Evolutionary conservation across 2,329 filamentous ascomycete genomes (phyloP).

Genomic region (Venturiaceae sp.): DNA sequence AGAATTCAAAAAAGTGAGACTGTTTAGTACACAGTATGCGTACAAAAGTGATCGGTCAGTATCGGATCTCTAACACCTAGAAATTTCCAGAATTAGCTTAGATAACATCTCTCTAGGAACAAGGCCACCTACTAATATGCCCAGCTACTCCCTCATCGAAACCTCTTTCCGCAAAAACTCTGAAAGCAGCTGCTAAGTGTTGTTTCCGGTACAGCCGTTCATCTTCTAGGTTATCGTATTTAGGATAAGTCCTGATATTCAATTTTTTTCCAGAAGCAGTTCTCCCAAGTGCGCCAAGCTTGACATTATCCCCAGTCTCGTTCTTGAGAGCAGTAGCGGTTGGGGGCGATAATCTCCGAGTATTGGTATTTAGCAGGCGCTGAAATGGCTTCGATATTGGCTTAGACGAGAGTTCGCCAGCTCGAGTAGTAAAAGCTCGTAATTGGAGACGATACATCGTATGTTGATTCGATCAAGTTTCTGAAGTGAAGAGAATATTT

Average conservation of each 20-base stretch:
- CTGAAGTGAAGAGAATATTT: neutral
- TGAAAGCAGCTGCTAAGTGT: conserved; percentile 35
- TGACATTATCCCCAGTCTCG: conserved; percentile 30
- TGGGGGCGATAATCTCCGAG: conserved; percentile 14
- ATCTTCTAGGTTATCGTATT: conserved; percentile 27
- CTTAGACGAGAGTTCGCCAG: too few relatives aligned
- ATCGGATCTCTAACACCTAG: conserved; percentile 22
- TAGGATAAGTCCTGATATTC: conserved; percentile 35
- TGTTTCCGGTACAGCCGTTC: conserved; percentile 34
- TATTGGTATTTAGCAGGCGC: neutral
- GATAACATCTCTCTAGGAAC: neutral
- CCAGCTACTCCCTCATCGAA: conserved; percentile 33
- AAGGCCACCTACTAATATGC: conserved; percentile 31
- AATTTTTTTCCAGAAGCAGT: conserved; percentile 35
- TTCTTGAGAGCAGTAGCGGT: conserved; percentile 22
- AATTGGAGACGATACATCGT: neutral
- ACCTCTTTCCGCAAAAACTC: conserved; percentile 26
- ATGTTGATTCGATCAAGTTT: too few relatives aligned
- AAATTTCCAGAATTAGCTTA: conserved; percentile 13
- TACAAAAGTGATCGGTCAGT: conserved; percentile 27
- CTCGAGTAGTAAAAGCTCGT: neutral
- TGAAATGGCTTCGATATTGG: neutral
- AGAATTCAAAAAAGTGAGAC: neutral
- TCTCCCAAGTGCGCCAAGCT: conserved; percentile 35
- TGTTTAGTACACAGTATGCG: conserved; percentile 10